Percentiles rank a stretch among this genome's conserved stretches.
These are phyloP conservation scores for Caryopteris hybrid DNA, from an alignment of 305 asterid genomes.

Conservation along the genomic window DNA sequence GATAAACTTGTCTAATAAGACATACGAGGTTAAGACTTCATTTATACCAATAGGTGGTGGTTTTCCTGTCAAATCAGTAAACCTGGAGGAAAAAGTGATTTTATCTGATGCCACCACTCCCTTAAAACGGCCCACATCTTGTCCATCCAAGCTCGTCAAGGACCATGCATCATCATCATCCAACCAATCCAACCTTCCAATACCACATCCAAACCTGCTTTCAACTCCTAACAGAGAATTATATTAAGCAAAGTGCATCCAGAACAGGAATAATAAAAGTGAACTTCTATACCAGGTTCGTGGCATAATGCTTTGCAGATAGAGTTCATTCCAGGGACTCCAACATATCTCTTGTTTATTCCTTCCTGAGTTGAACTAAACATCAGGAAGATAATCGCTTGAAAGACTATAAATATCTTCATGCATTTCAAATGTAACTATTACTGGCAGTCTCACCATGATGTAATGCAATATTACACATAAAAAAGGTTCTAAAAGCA, in stretches of 20 bases:
- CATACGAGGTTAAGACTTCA: background rate
- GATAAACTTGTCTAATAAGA: background rate
- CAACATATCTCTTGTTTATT: constrained; percentile 63
- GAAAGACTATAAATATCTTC: background rate
- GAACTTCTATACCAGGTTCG: constrained; percentile 59
- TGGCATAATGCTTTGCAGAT: constrained; percentile 69
- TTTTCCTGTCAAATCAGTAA: constrained; percentile 59
- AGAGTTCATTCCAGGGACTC: constrained; percentile 91
- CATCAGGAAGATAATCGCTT: constrained; percentile 19
- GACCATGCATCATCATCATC: constrained; percentile 63
- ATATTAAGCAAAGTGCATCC: background rate
- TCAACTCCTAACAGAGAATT: constrained; percentile 52
- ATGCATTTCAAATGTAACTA: background rate
- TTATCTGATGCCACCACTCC: constrained; percentile 91
- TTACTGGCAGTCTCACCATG: background rate
- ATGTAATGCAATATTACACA: background rate
- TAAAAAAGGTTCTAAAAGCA: background rate
- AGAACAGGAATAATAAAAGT: constrained; percentile 2
- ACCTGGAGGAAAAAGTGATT: constrained; percentile 57
- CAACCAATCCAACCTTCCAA: constrained; percentile 73
- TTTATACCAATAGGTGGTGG: constrained; percentile 73
- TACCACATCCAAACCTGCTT: constrained; percentile 62
- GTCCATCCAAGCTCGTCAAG: constrained; percentile 57
- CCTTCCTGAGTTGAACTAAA: constrained; percentile 49
- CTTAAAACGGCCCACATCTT: constrained; percentile 61